Evolutionary conservation across 2,329 filamentous ascomycete species (phyloP).

Genomic region (Juglanconis sp.): DNA sequence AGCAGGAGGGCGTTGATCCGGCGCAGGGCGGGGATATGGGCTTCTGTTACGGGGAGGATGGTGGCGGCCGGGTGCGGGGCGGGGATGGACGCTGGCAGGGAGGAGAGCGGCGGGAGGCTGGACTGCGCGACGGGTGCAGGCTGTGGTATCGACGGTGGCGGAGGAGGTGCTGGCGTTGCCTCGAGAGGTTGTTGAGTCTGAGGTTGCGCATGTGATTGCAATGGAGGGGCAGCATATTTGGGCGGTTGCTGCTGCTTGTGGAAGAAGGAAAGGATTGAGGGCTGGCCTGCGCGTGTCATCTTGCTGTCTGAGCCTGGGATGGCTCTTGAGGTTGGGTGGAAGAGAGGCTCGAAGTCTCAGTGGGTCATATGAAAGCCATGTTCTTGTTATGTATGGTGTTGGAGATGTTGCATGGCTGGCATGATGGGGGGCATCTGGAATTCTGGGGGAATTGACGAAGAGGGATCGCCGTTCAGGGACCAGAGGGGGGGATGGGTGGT

Average conservation of each 20-base stretch:
- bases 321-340: not conserved
- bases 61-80: slow-evolving; percentile 46
- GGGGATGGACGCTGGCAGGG: slow-evolving; percentile 29
- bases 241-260: slow-evolving; percentile 37
- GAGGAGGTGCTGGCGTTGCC: slow-evolving; percentile 20
- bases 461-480: not conserved
- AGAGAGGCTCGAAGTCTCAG: not conserved
- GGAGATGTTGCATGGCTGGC: not conserved
- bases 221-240: slow-evolving; percentile 40
- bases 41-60: slow-evolving; percentile 47
- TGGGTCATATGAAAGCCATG: slow-evolving; percentile 9
- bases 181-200: slow-evolving; percentile 20
- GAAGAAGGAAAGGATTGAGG: slow-evolving; percentile 64
- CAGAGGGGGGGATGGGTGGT: no score
- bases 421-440: not conserved
- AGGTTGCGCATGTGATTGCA: slow-evolving; percentile 23
- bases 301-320: not conserved
- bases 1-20: slow-evolving; percentile 65
- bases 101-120: slow-evolving; percentile 22
- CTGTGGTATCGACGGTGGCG: slow-evolving; percentile 18
- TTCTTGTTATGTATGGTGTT: not conserved
- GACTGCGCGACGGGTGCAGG: slow-evolving; percentile 8
- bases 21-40: slow-evolving; percentile 56
- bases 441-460: not conserved
- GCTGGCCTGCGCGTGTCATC: slow-evolving; percentile 35